These are phyloP conservation scores for Pleurotus djamor DNA, from an alignment of 768 basidiomycete genomes.

Conservation along the genomic window DNA sequence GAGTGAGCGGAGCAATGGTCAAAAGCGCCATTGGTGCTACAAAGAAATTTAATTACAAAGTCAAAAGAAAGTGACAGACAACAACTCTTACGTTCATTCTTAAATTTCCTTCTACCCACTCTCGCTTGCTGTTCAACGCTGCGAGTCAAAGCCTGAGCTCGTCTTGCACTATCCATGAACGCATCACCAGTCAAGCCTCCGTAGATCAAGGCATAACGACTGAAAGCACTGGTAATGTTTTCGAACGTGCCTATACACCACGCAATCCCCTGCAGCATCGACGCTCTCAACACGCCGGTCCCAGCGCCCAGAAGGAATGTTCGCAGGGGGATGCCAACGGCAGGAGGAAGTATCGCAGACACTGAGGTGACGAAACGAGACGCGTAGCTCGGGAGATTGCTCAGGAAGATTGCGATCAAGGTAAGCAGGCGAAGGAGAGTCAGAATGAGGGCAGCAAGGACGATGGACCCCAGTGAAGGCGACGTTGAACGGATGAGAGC, in stretches of 20 bases:
- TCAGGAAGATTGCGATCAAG: slow-evolving; percentile 46
- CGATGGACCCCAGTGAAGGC: slow-evolving; percentile 79
- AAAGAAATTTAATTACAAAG: slow-evolving; percentile 8
- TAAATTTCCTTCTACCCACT: slow-evolving; percentile 46
- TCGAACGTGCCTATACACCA: slow-evolving; percentile 49
- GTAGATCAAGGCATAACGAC: slow-evolving; percentile 65
- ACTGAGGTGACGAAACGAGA: slow-evolving; percentile 30
- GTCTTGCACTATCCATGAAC: slow-evolving; percentile 55
- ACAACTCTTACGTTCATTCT: slow-evolving; percentile 52
- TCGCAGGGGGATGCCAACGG: slow-evolving; percentile 1
- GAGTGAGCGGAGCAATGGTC: slow-evolving; percentile 72
- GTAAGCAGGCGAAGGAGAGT: slow-evolving; percentile 64
- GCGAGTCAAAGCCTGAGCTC: slow-evolving; percentile 43
- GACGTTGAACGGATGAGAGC: slow-evolving; percentile 78
- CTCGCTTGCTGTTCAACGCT: slow-evolving; percentile 25
- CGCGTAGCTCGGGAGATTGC: slow-evolving; percentile 53
- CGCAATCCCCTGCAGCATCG: slow-evolving; percentile 40
- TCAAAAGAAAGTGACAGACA: neutral
- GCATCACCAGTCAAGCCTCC: slow-evolving; percentile 73
- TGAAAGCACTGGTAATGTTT: slow-evolving; percentile 54
- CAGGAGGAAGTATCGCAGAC: neutral
- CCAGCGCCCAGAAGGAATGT: slow-evolving; percentile 3
- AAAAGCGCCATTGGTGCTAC: slow-evolving; percentile 68
- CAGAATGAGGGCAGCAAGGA: slow-evolving; percentile 74
- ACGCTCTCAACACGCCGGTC: slow-evolving; percentile 19